Base-by-base conservation (phyloP, 2,329 filamentous ascomycete species). In the Orbilia blumenaviensis region DNA sequence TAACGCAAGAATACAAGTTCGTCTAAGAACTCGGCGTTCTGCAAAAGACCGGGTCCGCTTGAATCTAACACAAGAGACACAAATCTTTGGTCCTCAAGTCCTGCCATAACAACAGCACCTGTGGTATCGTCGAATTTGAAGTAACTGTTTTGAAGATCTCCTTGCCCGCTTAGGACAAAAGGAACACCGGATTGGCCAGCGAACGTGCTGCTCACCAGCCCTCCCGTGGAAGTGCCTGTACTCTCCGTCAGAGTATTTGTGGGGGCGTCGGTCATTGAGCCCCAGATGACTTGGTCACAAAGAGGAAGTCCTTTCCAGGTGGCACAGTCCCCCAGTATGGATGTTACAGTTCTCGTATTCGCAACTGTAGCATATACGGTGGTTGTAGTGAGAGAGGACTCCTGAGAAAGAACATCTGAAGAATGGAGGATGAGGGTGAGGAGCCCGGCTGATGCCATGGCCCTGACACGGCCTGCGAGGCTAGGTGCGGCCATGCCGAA, bases 101-200 rank as follows among this genome's bases (percentile, higher is more conserved):
- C 18, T 1, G 41, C 52, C 42, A 60, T 54, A 36, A 61, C 41
- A n/a, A 38, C 48, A 7, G 42, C 41, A n/a, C 66, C 52, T 4
- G 52, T 62, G 7, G 10, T 44, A 32, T 64, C 61, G 18, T 64
- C 61, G 18, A 64, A 64, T 25, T 64, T 46, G 42, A 69, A 54
- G 29, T 54, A 54, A 42, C 42, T 41, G 14, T 61, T 10, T 14
- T 9, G 14, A 7, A 52, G 7, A 16, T 50, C 29, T 14, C 41
- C 38, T 34, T 48, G 23, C n/a, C 60, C 60, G n/a, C 38, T 36
- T 0, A 63, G 25, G 7, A 63, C 60, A 16, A 63, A 60, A 21
- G 27, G 52, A 3, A 60, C 32, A 32, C 18, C 16, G 1, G 18
- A 23, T 42, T 36, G 38, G 29, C 38, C 25, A 41, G 52, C 6